phyloP scores from a whole-genome alignment of 345 rosid species.

The Capsella bursapastoris region DNA sequence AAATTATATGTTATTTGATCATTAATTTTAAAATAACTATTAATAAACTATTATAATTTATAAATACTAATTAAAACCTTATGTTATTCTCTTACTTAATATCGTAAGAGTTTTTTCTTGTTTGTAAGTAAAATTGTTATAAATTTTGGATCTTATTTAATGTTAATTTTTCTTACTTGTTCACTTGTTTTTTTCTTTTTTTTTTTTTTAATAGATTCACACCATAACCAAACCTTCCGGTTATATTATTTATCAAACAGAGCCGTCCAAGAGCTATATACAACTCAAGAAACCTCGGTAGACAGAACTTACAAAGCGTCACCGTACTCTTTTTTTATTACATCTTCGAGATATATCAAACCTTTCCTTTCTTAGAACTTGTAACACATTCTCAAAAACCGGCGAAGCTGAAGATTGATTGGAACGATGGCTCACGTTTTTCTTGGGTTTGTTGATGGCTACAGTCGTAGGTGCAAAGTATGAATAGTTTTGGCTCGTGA shows the following conservation, averaged over 20 bases:
- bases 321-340: slow-evolving; percentile 1
- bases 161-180: too few species aligned
- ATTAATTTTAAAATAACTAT: too few species aligned
- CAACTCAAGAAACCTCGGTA: slow-evolving; percentile 29
- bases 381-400: slow-evolving; percentile 34
- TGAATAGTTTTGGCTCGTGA: slow-evolving; percentile 42
- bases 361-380: neutral
- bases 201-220: neutral
- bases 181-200: neutral
- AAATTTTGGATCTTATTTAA: too few species aligned
- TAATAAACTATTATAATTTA: too few species aligned
- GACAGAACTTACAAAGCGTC: neutral
- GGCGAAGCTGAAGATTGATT: slow-evolving; percentile 33
- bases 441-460: slow-evolving; percentile 23
- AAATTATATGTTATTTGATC: too few species aligned
- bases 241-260: slow-evolving; percentile 28
- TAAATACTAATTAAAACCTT: too few species aligned
- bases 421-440: slow-evolving; percentile 23
- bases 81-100: too few species aligned
- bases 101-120: too few species aligned
- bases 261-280: slow-evolving; percentile 11
- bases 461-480: slow-evolving; percentile 34
- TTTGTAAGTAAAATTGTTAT: too few species aligned
- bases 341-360: neutral
- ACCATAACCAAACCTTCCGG: neutral